Evolutionary conservation across 1,284 basidiomycete species (phyloP).

Genomic region (Neotropicomus parvogracilis): DNA sequence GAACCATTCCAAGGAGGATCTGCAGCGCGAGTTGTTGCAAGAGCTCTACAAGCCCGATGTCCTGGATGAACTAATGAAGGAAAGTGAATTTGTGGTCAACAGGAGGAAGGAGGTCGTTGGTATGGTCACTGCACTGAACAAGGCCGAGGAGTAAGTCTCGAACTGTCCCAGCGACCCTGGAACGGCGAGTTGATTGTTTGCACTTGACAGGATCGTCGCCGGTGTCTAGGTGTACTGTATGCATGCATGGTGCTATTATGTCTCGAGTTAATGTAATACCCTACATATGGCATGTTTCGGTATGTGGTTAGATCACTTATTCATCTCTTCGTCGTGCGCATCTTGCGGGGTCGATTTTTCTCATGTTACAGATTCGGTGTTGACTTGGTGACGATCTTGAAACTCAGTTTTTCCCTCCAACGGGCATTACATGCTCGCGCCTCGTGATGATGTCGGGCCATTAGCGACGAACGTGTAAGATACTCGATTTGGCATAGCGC

Average conservation of each 20-base stretch:
- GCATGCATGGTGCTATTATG: constrained; percentile 4
- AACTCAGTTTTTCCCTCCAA: too few species aligned
- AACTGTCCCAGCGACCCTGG: background rate
- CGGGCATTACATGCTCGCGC: too few species aligned
- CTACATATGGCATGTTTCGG: constrained; percentile 18
- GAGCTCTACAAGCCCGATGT: constrained; percentile 92
- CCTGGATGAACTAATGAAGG: constrained; percentile 88
- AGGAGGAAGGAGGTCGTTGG: constrained; percentile 85
- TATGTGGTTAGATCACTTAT: constrained; percentile 20
- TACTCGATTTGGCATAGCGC: constrained; percentile 15
- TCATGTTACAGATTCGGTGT: background rate
- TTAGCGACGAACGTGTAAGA: background rate
- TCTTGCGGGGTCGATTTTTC: too few species aligned
- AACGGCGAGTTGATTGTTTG: constrained; percentile 10
- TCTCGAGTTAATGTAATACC: constrained; percentile 31
- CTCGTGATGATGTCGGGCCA: constrained; percentile 3
- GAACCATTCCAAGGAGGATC: constrained; percentile 86
- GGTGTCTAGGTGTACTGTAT: constrained; percentile 29
- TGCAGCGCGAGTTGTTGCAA: constrained; percentile 86
- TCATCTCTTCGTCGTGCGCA: too few species aligned
- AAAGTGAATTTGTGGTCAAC: constrained; percentile 81
- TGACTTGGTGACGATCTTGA: too few species aligned
- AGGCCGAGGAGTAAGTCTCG: constrained; percentile 80
- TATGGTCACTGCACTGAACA: constrained; percentile 87
- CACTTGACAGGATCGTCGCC: constrained; percentile 27